These are phyloP conservation scores for Magnolia changhungtana DNA, from an alignment of 164 flowering plant species.

Conservation along the genomic window DNA sequence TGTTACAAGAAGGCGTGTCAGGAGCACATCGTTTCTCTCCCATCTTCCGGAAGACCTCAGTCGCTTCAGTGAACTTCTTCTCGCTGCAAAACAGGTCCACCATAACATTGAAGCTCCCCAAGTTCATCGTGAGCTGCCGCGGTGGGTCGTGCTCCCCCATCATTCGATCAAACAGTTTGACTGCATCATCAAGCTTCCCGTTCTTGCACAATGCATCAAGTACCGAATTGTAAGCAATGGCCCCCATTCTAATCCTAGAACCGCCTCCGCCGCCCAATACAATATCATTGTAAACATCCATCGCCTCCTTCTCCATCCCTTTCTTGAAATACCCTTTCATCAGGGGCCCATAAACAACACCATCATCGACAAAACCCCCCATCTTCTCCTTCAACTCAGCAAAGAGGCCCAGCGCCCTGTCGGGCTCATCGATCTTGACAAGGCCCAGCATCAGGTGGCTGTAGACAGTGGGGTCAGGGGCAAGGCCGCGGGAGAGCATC, in stretches of 20 bases:
- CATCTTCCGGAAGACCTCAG: conserved; percentile 71
- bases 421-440: conserved; percentile 47
- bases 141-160: conserved; percentile 64
- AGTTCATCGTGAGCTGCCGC: conserved; percentile 50
- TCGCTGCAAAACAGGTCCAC: conserved; percentile 62
- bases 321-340: conserved; percentile 76
- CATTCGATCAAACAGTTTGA: conserved; percentile 70
- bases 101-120: conserved; percentile 88
- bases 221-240: conserved; percentile 65
- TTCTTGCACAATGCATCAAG: conserved; percentile 78
- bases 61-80: conserved; percentile 66
- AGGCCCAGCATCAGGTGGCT: conserved; percentile 63
- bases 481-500: conserved; percentile 58
- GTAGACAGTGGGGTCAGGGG: conserved; percentile 61
- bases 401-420: conserved; percentile 53
- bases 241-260: conserved; percentile 54
- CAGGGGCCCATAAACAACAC: conserved; percentile 68
- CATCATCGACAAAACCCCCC: conserved; percentile 49
- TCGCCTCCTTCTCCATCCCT: conserved; percentile 83
- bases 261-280: conserved; percentile 27
- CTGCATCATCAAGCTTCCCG: conserved; percentile 69
- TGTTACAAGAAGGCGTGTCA: conserved; percentile 73
- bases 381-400: conserved; percentile 80
- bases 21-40: conserved; percentile 67
- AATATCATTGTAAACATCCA: conserved; percentile 58